phyloP scores from a whole-genome alignment of 805 yeast genomes.

The Monosporozyma aquatica region DNA sequence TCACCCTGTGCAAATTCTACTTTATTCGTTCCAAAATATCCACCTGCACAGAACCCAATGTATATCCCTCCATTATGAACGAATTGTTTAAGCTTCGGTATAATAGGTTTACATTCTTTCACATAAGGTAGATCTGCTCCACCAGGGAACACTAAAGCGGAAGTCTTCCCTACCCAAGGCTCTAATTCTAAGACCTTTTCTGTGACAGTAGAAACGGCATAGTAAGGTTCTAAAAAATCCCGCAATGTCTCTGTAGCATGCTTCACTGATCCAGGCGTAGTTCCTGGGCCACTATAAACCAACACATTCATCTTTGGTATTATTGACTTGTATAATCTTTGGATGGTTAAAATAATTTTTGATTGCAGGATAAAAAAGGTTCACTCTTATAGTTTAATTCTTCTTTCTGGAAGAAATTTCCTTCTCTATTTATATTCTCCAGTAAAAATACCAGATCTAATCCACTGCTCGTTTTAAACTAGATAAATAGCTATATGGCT shows the following conservation, averaged over 20 bases:
- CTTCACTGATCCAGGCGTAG: constrained; percentile 78
- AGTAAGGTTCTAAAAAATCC: constrained; percentile 68
- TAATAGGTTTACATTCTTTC: constrained; percentile 57
- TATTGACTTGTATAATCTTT: not conserved
- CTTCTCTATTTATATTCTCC: not conserved
- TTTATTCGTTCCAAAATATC: constrained; percentile 64
- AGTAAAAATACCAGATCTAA: no score
- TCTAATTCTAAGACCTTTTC: constrained; percentile 57
- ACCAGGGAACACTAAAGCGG: constrained; percentile 83
- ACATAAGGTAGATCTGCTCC: constrained; percentile 94
- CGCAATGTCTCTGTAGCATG: constrained; percentile 75
- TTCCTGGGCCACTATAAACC: constrained; percentile 68
- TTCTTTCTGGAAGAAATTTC: no score
- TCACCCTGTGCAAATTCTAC: constrained; percentile 81
- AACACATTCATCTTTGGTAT: constrained; percentile 52
- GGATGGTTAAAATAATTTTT: not conserved
- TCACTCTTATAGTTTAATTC: not conserved
- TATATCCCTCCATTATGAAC: constrained; percentile 71
- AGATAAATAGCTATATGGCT: no score
- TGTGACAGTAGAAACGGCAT: constrained; percentile 71
- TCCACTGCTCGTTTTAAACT: no score
- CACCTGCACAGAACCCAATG: constrained; percentile 94
- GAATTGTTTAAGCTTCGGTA: constrained; percentile 49
- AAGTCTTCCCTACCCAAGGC: constrained; percentile 81
- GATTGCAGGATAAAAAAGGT: not conserved